Percentiles rank a stretch among this genome's conserved stretches.
phyloP scores from a whole-genome alignment of 305 asterid species.

The Rubia peregrina region DNA sequence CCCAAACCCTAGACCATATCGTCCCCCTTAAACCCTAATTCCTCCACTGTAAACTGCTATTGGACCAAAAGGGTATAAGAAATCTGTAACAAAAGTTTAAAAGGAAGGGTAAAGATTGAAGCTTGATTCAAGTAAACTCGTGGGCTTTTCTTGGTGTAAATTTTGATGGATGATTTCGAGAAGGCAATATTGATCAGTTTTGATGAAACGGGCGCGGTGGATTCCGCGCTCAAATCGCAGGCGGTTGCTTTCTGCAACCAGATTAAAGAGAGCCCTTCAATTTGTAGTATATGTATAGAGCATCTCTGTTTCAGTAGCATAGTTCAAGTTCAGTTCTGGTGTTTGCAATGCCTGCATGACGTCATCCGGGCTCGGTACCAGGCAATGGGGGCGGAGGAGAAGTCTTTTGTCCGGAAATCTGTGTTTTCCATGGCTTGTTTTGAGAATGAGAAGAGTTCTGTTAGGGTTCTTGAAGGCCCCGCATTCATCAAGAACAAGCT shows the following conservation, averaged over 20 bases:
- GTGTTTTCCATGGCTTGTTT: slow-evolving; percentile 65
- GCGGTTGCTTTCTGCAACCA: slow-evolving; percentile 67
- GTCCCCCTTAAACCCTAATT: slow-evolving; percentile 15
- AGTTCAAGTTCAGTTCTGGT: slow-evolving; percentile 92
- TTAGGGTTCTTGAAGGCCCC: slow-evolving; percentile 61
- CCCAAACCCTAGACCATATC: slow-evolving; percentile 5
- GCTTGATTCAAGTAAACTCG: neutral
- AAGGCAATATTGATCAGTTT: slow-evolving; percentile 82
- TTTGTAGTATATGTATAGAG: slow-evolving; percentile 73
- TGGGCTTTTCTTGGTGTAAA: slow-evolving; percentile 33
- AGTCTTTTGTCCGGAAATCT: slow-evolving; percentile 57
- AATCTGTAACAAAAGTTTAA: neutral
- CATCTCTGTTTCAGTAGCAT: slow-evolving; percentile 50
- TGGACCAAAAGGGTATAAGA: neutral
- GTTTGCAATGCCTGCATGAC: slow-evolving; percentile 80
- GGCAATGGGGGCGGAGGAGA: slow-evolving; percentile 62
- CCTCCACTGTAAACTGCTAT: slow-evolving; percentile 11
- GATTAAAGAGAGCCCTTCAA: slow-evolving; percentile 58
- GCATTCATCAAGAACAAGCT: slow-evolving; percentile 83
- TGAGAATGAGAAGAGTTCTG: slow-evolving; percentile 43
- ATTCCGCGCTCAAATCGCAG: slow-evolving; percentile 54
- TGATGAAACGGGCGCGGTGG: slow-evolving; percentile 70
- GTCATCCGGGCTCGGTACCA: slow-evolving; percentile 49
- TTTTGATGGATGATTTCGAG: slow-evolving; percentile 84
- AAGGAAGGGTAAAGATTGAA: slow-evolving; percentile 1